Percentiles rank a stretch among this genome's conserved stretches.
Evolutionary conservation across 164 flowering plant species (phyloP).

Genomic region (Houttuynia cordata): DNA sequence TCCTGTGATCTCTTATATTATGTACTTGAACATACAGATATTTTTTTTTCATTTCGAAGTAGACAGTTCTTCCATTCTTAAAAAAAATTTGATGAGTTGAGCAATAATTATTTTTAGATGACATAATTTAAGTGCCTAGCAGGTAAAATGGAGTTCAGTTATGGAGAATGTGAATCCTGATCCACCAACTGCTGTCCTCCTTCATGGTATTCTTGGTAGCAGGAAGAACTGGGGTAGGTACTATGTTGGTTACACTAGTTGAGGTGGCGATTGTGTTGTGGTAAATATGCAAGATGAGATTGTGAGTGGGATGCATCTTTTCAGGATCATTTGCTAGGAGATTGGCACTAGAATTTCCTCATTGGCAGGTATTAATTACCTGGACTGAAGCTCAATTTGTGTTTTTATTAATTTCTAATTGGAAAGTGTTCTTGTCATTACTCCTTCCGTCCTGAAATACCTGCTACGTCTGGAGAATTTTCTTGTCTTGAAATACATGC

Average conservation of each 20-base stretch:
- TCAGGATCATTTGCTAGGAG: slow-evolving; percentile 87
- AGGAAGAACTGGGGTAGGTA: slow-evolving; percentile 93
- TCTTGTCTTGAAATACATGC: too few relatives aligned
- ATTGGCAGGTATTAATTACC: slow-evolving; percentile 68
- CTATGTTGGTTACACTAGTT: background rate
- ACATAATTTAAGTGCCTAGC: slow-evolving; percentile 4
- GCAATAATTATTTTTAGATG: background rate
- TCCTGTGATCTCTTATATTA: background rate
- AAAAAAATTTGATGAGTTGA: background rate
- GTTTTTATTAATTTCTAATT: background rate
- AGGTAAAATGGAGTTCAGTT: slow-evolving; percentile 77
- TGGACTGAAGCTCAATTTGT: background rate
- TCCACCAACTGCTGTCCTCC: slow-evolving; percentile 87
- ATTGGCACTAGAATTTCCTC: slow-evolving; percentile 78
- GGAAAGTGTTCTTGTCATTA: background rate
- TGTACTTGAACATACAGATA: background rate
- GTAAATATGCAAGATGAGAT: background rate
- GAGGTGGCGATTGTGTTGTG: background rate
- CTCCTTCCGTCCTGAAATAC: too few relatives aligned
- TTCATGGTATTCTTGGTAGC: slow-evolving; percentile 94
- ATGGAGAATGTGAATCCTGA: slow-evolving; percentile 45
- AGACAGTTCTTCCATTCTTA: too few relatives aligned
- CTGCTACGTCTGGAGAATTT: too few relatives aligned
- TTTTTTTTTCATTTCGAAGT: too few relatives aligned
- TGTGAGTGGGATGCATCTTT: slow-evolving; percentile 1